A percentile compares a stretch with the other conserved stretches of the same genome.
Evolutionary conservation across 768 basidiomycete species (phyloP).

Genomic region (Pulveroboletus ravenelii): DNA sequence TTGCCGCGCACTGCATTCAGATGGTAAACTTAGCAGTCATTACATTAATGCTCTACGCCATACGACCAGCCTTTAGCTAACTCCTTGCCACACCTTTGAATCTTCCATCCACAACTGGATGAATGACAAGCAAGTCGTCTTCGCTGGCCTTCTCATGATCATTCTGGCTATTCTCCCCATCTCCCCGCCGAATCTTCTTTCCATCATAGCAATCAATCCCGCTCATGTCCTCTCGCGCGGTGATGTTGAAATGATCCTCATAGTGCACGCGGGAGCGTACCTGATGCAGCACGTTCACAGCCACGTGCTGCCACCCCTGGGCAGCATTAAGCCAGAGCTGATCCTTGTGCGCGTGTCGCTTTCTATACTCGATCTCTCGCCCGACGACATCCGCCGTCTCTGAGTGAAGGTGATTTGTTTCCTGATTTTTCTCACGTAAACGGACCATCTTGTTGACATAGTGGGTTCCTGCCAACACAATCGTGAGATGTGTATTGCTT

Average conservation of each 20-base stretch:
- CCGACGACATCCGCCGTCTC: slow-evolving; percentile 43
- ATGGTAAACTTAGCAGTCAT: not conserved
- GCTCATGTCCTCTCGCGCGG: slow-evolving; percentile 72
- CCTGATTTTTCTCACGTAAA: slow-evolving; percentile 25
- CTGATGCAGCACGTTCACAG: slow-evolving; percentile 38
- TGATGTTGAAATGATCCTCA: slow-evolving; percentile 53
- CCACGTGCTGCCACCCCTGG: slow-evolving; percentile 47
- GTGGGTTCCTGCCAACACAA: slow-evolving; percentile 50
- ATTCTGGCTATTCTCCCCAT: slow-evolving; percentile 12
- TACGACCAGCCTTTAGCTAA: slow-evolving; percentile 4
- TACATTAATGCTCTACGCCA: slow-evolving; percentile 8
- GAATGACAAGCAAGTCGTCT: slow-evolving; percentile 53
- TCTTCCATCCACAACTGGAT: slow-evolving; percentile 64
- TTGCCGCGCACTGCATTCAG: not conserved
- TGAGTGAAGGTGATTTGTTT: slow-evolving; percentile 34
- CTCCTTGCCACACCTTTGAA: slow-evolving; percentile 48
- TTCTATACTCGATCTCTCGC: slow-evolving; percentile 43
- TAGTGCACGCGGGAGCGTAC: slow-evolving; percentile 52
- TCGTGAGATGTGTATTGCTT: slow-evolving; percentile 1
- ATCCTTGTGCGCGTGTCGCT: slow-evolving; percentile 23
- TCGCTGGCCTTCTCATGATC: slow-evolving; percentile 22
- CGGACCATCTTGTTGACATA: slow-evolving; percentile 66
- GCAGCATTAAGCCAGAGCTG: slow-evolving; percentile 26
- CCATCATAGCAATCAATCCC: slow-evolving; percentile 73
- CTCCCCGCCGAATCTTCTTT: slow-evolving; percentile 37